phyloP scores from a whole-genome alignment of 2,329 filamentous ascomycete species.

The Periconia macrospinosa region DNA sequence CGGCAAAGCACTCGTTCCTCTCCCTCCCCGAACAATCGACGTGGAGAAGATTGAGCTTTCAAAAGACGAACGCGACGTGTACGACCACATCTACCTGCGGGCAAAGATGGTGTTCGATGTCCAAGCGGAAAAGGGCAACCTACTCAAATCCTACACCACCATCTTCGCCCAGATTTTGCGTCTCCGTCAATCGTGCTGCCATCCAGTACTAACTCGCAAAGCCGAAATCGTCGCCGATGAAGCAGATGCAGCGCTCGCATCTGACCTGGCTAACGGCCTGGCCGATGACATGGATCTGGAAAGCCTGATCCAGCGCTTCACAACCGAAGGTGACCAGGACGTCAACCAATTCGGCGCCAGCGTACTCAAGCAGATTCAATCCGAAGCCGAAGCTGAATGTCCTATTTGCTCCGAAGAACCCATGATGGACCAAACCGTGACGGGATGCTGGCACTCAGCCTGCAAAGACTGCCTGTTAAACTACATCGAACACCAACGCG shows the following conservation, averaged over 20 bases:
- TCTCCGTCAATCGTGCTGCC: slow-evolving; percentile 90
- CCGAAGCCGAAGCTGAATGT: slow-evolving; percentile 85
- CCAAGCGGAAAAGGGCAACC: slow-evolving; percentile 87
- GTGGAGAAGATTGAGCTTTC: slow-evolving; percentile 88
- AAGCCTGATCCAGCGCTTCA: slow-evolving; percentile 82
- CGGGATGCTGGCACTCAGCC: slow-evolving; percentile 95
- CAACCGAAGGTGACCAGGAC: slow-evolving; percentile 60
- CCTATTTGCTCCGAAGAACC: slow-evolving; percentile 94
- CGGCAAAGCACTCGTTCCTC: slow-evolving; percentile 76
- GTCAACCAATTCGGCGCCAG: slow-evolving; percentile 81
- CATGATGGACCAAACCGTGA: slow-evolving; percentile 92
- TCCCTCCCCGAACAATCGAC: slow-evolving; percentile 80
- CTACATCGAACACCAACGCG: slow-evolving; percentile 84
- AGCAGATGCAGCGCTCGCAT: slow-evolving; percentile 75
- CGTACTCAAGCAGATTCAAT: slow-evolving; percentile 86
- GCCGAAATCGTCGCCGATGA: slow-evolving; percentile 84
- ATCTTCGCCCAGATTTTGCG: slow-evolving; percentile 97
- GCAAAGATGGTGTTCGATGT: slow-evolving; percentile 83
- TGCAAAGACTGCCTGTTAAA: slow-evolving; percentile 92
- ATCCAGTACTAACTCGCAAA: slow-evolving; percentile 86
- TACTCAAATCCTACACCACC: slow-evolving; percentile 93
- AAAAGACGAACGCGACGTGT: slow-evolving; percentile 82
- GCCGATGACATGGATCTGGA: slow-evolving; percentile 96
- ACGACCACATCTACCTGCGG: slow-evolving; percentile 82
- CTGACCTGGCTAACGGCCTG: slow-evolving; percentile 77